Evolutionary conservation across 768 basidiomycete species (phyloP), one percentile per base, ranked within the genome.

Genomic region (Rhodocollybia butyracea): DNA sequence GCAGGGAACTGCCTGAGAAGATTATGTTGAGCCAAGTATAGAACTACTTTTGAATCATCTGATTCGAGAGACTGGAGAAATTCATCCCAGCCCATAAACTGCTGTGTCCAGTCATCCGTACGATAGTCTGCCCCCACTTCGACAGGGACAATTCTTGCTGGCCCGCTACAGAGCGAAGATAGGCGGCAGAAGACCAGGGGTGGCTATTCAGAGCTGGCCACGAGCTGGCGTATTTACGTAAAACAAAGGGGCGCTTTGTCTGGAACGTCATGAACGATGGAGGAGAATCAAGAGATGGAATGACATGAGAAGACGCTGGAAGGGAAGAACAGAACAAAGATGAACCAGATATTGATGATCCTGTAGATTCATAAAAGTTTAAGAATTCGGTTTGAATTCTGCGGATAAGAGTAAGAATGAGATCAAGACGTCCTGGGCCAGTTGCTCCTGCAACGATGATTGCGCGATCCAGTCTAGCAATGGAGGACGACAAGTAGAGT

Each of bases 11-110:
- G 97, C 38, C 70, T 72, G 56, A 95, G 75, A 13, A 99, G 79
- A 61, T 85, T 81, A 71, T 99, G 87, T 65, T 99, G 97, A 0
- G 97, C 97, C 41, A 99, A 83, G 68, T 99, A 99, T 34, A 87
- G 61, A 13, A 74, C 66, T 2, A 76, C 65, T 47, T 53, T 59
- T 1, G 48, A 10, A 39, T 72, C 68, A 40, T 64, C 61, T n/a
- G 72, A 66, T 50, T 72, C 69, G 21, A 77, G 69, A 36, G 73
- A 68, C 55, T 73, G 61, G 6, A 98, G 74, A 66, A 98, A 94
- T 1, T 74, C 76, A 32, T 89, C 84, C 85, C 93, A 97, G 21
- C 67, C 62, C 68, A 97, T 82, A 52, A 98, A 73, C 60, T 71
- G 70, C 67, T 96, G 96, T 1, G 79, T 79, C 97, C 97, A 99